Evolutionary conservation across 441 rosid species (phyloP), one percentile per base, ranked within the genome.

Genomic region (Adansonia gregorii): DNA sequence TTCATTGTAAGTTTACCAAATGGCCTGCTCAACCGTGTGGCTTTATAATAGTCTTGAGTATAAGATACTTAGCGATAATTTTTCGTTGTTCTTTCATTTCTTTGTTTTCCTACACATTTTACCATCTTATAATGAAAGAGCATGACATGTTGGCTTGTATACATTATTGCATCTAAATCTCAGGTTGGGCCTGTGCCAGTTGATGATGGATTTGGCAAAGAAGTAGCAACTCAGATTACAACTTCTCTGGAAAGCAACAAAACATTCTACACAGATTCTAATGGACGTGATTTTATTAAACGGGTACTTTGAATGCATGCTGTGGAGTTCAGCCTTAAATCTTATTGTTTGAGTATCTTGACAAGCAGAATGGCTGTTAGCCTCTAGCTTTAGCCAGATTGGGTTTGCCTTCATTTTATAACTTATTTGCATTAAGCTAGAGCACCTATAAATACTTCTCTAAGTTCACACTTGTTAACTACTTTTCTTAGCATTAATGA

Each of bases 231-330:
- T 48, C 95, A 94, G 80, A 88, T 97, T 81, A 88, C 88, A 64
- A 91, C 97, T 45, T 82, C 88, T 67, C 75, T 94, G 89, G 79
- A 84, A 64, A 92, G 87, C 78, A 85, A 90, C 60, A 91, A 86
- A 82, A 97, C 97, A 73, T 97, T 97, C 89, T 97, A 90, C 86
- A 91, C 98, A 24, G 99, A 97, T 82, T 94, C 99, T 24, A 94
- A 89, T 89, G 99, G 98, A 60, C 97, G 99, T 65, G 99, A 96
- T 79, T 94, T 94, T 82, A 90, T 97, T 74, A 88, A 88, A 89
- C 84, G 98, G 94, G 99, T 94, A 86, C 72, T 89, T 78, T 79
- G 64, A 22, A 71, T 73, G 19, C 48, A 41, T 54, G 27, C 22
- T 64, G 35, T 31, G 43, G n/a, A 65, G 35, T 76, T 46, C 20